Conservation (phyloP, 2,329 filamentous ascomycete species). For the Purpureocillium takamizusanense region DNA sequence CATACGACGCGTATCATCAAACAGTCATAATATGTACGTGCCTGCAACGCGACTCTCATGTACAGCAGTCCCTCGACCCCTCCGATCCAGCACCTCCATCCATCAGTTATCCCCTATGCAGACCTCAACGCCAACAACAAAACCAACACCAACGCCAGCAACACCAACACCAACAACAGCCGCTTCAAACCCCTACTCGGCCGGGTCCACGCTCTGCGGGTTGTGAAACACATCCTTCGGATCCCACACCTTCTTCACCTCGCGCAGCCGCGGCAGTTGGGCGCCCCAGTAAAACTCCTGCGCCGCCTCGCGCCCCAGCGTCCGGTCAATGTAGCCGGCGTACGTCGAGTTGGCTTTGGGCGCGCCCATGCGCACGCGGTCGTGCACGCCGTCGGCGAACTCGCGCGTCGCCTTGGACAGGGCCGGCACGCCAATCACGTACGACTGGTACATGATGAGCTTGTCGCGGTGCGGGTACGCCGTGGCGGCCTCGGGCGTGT, state of each 20-base stretch:
- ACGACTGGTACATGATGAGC: slow-evolving; percentile 54
- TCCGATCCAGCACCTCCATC: too few species aligned
- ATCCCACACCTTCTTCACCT: slow-evolving; percentile 44
- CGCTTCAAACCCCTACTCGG: background rate
- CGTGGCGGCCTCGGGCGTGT: slow-evolving; percentile 45
- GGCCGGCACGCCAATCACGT: slow-evolving; percentile 40
- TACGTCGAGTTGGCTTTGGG: slow-evolving; percentile 41
- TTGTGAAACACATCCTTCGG: slow-evolving; percentile 48
- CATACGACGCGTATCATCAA: too few species aligned
- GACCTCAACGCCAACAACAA: too few species aligned
- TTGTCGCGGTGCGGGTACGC: slow-evolving; percentile 57
- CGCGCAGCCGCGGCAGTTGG: slow-evolving; percentile 36
- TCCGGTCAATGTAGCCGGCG: slow-evolving; percentile 53
- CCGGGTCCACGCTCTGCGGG: slow-evolving; percentile 43
- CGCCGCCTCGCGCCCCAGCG: slow-evolving; percentile 28
- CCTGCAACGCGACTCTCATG: too few species aligned
- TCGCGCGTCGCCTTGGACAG: slow-evolving; percentile 34
- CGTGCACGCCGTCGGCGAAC: slow-evolving; percentile 44
- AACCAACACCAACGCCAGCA: background rate
- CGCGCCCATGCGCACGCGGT: slow-evolving; percentile 27
- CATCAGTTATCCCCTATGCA: too few species aligned
- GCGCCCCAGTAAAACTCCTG: slow-evolving; percentile 46
- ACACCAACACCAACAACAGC: background rate
- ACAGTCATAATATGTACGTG: too few species aligned
- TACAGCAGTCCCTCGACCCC: too few species aligned